Base-by-base conservation (phyloP, 495 filamentous ascomycete genomes). In the Penicillium pancosmium region DNA sequence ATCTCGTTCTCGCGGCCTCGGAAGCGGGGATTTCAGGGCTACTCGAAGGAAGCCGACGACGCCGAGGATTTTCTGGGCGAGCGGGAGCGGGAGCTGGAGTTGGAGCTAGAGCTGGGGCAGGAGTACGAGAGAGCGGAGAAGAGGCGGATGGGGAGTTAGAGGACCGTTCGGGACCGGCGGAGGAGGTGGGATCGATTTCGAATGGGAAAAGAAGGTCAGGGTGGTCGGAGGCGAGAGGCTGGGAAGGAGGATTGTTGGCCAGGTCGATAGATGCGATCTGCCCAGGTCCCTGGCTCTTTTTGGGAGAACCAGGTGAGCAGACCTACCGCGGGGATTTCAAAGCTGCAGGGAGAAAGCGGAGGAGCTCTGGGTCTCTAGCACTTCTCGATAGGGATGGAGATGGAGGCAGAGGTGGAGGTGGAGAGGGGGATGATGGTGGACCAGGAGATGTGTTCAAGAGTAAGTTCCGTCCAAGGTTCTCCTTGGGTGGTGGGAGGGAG, bases 171-270 rank as follows among this genome's bases (percentile, higher is more conserved):
- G 65, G 57, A 63, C 53, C 40, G 54, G 43, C 61, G 52, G 64
- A 60, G 49, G 58, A 54, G 50, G 64, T 54, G 48, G 68, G 44
- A 38, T 67, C 43, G 31, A 66, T 46, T 11, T 74, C 66, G 62
- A 62, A 56, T 63, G 76, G 71, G 61, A 68, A 69, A 80, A 73
- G 71, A 70, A 70, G 64, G 57, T 73, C 57, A 73, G 85, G 84
- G 78, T 78, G 69, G 83, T 84, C 85, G 84, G 85, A 70, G 73
- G 79, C 69, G 82, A 78, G 81, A 78, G 83, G 72, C 63, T 73
- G 73, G 54, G 73, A 69, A 63, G 78, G 65, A 64, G 62, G 68
- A 75, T 84, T 75, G 80, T 83, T 74, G 76, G 84, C 86, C 86
- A 89, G 86, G 79, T 84, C 86, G 84, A 82, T 77, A 54, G 65